phyloP scores from a whole-genome alignment of 202 grass and related monocot species.

The Panicum virgatum region DNA sequence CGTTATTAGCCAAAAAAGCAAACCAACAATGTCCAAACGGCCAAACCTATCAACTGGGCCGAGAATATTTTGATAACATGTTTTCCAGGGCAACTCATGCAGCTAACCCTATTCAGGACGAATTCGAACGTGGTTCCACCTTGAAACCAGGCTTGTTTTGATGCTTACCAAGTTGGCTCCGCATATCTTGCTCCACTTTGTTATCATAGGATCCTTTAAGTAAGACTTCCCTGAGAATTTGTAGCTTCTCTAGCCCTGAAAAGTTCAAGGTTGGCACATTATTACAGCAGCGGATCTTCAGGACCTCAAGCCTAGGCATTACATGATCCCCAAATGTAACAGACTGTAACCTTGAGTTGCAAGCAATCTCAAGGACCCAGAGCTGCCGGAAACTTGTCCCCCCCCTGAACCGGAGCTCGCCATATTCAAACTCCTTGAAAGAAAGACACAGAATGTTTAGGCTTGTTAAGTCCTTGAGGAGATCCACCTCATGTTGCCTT shows the following conservation, averaged over 20 bases:
- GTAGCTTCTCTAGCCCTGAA: neutral
- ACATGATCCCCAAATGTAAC: neutral
- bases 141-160: neutral
- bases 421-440: neutral
- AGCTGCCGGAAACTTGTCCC: neutral
- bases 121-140: too few relatives aligned
- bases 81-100: too few relatives aligned
- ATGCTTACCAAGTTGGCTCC: neutral
- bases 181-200: neutral
- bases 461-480: neutral
- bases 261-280: neutral
- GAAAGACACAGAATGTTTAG: neutral
- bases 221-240: neutral
- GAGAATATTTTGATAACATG: too few relatives aligned
- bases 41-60: too few relatives aligned
- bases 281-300: slow-evolving; percentile 8
- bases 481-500: fast-evolving
- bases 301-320: neutral
- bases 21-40: too few relatives aligned
- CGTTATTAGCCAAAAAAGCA: too few relatives aligned
- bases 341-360: neutral
- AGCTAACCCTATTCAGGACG: too few relatives aligned
- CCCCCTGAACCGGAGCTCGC: neutral
- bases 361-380: neutral
- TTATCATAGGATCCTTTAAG: neutral